Percentiles rank a stretch among this genome's conserved stretches.
phyloP scores from a whole-genome alignment of 2,329 filamentous ascomycete species.

The Westerdykella aurantiaca region DNA sequence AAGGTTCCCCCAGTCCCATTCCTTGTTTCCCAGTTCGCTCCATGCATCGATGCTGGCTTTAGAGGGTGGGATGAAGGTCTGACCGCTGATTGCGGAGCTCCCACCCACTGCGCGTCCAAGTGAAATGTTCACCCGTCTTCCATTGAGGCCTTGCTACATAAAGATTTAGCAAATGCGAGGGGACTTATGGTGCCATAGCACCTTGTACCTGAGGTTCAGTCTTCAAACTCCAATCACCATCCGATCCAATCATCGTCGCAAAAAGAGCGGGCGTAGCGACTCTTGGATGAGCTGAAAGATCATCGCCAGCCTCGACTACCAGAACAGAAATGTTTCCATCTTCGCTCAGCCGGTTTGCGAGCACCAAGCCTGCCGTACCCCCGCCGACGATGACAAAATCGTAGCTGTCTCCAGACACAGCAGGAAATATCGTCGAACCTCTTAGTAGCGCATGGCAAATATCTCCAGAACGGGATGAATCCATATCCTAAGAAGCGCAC shows the following conservation, averaged over 20 bases:
- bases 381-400: slow-evolving; percentile 24
- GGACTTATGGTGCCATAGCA: too few relatives aligned
- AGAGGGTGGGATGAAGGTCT: slow-evolving; percentile 26
- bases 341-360: slow-evolving; percentile 26
- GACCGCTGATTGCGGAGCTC: slow-evolving; percentile 33
- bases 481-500: too few relatives aligned
- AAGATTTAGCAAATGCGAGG: too few relatives aligned
- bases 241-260: slow-evolving; percentile 2
- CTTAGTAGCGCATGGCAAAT: too few relatives aligned
- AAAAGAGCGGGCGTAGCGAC: slow-evolving; percentile 9
- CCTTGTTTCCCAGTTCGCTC: slow-evolving; percentile 36
- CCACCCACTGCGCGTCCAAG: slow-evolving; percentile 20
- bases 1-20: slow-evolving; percentile 34
- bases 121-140: too few relatives aligned
- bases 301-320: slow-evolving; percentile 24
- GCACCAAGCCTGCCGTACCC: slow-evolving; percentile 25
- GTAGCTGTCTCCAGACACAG: slow-evolving; percentile 6
- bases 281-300: slow-evolving; percentile 8
- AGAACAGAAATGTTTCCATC: slow-evolving; percentile 22
- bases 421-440: too few relatives aligned
- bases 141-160: too few relatives aligned
- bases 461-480: too few relatives aligned
- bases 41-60: slow-evolving; percentile 35
- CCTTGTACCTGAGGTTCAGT: slow-evolving; percentile 12
- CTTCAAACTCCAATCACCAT: slow-evolving; percentile 14